Evolutionary conservation across 306 rosid species (phyloP).

Genomic region (Bauhinia variegata): DNA sequence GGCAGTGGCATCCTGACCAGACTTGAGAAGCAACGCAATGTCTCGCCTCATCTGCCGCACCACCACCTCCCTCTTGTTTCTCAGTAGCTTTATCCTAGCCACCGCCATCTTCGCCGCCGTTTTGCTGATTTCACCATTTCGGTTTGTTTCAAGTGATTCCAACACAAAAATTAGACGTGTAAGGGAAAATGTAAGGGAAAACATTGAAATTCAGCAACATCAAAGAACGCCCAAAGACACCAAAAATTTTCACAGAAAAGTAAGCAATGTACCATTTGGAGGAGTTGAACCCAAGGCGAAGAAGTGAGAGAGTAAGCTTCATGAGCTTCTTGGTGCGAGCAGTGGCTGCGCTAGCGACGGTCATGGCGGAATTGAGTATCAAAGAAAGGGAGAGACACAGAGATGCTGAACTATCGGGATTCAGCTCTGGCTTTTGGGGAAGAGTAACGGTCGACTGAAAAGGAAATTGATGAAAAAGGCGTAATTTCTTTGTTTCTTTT

Average conservation of each 20-base stretch:
- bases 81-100: constrained; percentile 91
- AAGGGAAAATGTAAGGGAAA: neutral
- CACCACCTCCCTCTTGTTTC: constrained; percentile 89
- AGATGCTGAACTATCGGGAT: too few relatives aligned
- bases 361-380: constrained; percentile 50
- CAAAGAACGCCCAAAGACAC: too few relatives aligned
- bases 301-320: constrained; percentile 64
- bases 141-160: constrained; percentile 6
- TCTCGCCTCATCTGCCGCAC: constrained; percentile 98
- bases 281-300: constrained; percentile 78
- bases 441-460: constrained; percentile 31
- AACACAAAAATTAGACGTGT: neutral
- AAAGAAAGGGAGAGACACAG: neutral
- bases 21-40: constrained; percentile 87
- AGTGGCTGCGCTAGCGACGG: constrained; percentile 56
- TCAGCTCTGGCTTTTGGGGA: too few relatives aligned
- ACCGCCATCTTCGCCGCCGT: constrained; percentile 99
- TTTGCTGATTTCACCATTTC: constrained; percentile 55
- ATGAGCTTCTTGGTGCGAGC: constrained; percentile 64
- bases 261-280: constrained; percentile 71
- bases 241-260: too few relatives aligned
- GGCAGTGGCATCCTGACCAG: constrained; percentile 98
- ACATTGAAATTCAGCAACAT: neutral
- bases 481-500: neutral
- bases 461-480: constrained; percentile 17